Percentiles rank a stretch among this genome's conserved stretches.
Conservation (phyloP, 345 rosid genomes). For the Hibiscus trionum region DNA sequence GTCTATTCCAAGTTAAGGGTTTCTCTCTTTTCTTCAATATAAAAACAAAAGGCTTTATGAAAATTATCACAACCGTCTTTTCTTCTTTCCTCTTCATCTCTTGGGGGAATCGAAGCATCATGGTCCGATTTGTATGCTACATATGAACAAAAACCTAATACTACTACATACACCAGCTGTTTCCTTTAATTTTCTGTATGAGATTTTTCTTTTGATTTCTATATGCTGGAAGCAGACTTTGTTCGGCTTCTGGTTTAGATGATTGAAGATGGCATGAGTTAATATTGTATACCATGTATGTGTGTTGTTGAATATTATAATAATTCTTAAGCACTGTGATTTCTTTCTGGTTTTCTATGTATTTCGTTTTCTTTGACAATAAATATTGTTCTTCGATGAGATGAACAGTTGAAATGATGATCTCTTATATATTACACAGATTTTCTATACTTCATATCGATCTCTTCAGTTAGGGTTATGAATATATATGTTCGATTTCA, state of each 20-base stretch:
- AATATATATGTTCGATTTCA: background rate
- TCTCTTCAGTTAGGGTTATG: background rate
- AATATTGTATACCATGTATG: background rate
- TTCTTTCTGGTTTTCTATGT: background rate
- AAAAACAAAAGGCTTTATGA: slow-evolving; percentile 8
- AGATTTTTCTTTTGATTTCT: background rate
- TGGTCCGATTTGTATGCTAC: slow-evolving; percentile 44
- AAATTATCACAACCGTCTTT: slow-evolving; percentile 1
- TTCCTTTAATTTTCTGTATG: background rate
- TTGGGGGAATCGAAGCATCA: slow-evolving; percentile 60
- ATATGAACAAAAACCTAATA: slow-evolving; percentile 9
- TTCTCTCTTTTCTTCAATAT: slow-evolving; percentile 7
- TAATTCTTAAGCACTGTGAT: background rate
- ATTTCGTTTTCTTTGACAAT: background rate
- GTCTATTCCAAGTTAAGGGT: slow-evolving; percentile 7
- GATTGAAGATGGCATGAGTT: background rate
- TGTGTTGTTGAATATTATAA: background rate
- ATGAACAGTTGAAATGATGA: background rate
- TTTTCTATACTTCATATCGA: background rate
- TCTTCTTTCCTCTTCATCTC: slow-evolving; percentile 18
- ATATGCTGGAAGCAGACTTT: background rate
- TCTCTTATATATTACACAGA: background rate
- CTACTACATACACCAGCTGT: background rate
- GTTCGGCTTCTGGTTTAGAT: background rate
- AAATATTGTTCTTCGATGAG: background rate